Conservation (phyloP, 306 rosid species). For the Vigna unguiculata region DNA sequence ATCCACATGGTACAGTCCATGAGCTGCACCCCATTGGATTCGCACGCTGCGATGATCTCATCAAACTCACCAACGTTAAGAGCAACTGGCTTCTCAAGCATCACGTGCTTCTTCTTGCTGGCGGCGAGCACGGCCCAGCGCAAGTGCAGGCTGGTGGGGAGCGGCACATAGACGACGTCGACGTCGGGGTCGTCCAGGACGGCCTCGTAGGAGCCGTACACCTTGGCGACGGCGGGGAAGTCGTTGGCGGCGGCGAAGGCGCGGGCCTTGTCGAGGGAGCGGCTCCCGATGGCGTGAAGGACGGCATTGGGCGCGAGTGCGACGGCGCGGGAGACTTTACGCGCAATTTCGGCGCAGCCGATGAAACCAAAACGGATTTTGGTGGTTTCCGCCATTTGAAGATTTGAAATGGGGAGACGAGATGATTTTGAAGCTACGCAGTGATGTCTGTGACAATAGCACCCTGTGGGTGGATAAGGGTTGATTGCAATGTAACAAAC, state of each 20-base stretch:
- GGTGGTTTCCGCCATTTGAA: slow-evolving; percentile 41
- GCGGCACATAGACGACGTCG: slow-evolving; percentile 85
- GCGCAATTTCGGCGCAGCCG: slow-evolving; percentile 86
- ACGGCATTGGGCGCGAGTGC: slow-evolving; percentile 65
- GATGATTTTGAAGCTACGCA: no score
- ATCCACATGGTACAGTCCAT: slow-evolving; percentile 99
- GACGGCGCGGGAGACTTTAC: slow-evolving; percentile 78
- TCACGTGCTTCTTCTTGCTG: slow-evolving; percentile 77
- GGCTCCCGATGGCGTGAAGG: slow-evolving; percentile 76
- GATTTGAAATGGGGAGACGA: no score
- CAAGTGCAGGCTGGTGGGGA: slow-evolving; percentile 83
- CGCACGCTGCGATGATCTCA: slow-evolving; percentile 62
- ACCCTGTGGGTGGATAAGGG: no score
- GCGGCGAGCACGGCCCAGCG: slow-evolving; percentile 85
- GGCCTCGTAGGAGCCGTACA: slow-evolving; percentile 82
- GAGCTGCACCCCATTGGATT: slow-evolving; percentile 81
- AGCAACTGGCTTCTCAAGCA: slow-evolving; percentile 94
- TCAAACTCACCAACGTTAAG: slow-evolving; percentile 69
- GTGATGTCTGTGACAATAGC: no score
- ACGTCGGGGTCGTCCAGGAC: slow-evolving; percentile 75
- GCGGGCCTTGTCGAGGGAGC: slow-evolving; percentile 73
- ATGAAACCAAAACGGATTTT: slow-evolving; percentile 71
- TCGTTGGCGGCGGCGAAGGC: slow-evolving; percentile 71
- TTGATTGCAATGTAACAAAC: no score
- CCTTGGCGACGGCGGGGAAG: slow-evolving; percentile 60